Evolutionary conservation across 495 filamentous ascomycete species (phyloP).

Genomic region (Xylaria castorea): DNA sequence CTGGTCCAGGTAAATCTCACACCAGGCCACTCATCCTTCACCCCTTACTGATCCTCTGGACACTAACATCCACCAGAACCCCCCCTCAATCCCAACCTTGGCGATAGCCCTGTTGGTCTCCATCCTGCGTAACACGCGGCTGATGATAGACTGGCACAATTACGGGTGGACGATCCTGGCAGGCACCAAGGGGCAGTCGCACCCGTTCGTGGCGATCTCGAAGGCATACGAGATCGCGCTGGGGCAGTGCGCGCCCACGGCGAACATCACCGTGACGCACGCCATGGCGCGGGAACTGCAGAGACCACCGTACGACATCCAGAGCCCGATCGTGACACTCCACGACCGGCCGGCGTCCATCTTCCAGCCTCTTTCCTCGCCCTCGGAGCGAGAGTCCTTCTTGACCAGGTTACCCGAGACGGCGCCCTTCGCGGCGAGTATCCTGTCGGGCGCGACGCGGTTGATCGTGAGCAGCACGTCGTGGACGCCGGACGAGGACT

Average conservation of each 20-base stretch:
- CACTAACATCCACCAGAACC: conserved; percentile 67
- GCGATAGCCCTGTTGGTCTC: conserved; percentile 74
- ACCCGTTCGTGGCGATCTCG: conserved; percentile 79
- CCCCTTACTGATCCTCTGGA: conserved; percentile 7
- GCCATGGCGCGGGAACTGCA: conserved; percentile 82
- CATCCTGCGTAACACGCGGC: conserved; percentile 76
- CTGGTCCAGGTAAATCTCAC: conserved; percentile 68
- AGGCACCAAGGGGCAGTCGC: conserved; percentile 65
- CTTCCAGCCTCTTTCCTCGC: conserved; percentile 70
- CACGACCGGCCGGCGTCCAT: conserved; percentile 88
- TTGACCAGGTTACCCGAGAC: conserved; percentile 67
- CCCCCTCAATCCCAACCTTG: conserved; percentile 91
- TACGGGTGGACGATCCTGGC: conserved; percentile 96
- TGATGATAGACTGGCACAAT: conserved; percentile 99
- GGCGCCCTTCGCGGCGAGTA: conserved; percentile 55
- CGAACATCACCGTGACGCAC: conserved; percentile 85
- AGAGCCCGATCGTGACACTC: conserved; percentile 69
- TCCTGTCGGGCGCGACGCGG: conserved; percentile 62
- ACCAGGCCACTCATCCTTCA: background rate
- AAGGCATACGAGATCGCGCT: conserved; percentile 77
- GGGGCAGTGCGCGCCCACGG: conserved; percentile 66
- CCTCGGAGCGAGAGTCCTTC: conserved; percentile 59
- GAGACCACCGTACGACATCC: conserved; percentile 64
- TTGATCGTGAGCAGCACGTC: conserved; percentile 90
- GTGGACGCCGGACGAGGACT: conserved; percentile 98